Evolutionary conservation across 2,329 filamentous ascomycete genomes (phyloP).

Genomic region (Cordyceps cicadae): DNA sequence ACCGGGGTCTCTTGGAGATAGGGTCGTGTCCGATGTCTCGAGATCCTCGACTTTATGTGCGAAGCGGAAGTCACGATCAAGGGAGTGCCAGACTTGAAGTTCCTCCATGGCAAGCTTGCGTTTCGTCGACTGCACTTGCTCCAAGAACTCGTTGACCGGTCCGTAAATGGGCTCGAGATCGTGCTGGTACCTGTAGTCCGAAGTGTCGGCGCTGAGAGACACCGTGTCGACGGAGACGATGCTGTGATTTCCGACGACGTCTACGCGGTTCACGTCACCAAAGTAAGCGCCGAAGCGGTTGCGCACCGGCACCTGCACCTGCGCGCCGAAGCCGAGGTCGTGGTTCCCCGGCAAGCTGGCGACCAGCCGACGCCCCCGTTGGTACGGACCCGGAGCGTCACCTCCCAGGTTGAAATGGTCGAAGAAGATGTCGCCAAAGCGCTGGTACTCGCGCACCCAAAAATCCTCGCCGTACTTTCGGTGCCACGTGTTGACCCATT

Average conservation of each 20-base stretch:
- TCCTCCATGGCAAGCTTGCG: constrained; percentile 61
- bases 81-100: constrained; percentile 55
- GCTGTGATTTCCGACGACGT: constrained; percentile 89
- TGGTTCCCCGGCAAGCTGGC: constrained; percentile 89
- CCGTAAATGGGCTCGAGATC: constrained; percentile 60
- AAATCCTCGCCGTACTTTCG: constrained; percentile 70
- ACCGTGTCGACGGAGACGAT: constrained; percentile 88
- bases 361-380: constrained; percentile 67
- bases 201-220: constrained; percentile 67
- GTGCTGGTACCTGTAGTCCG: constrained; percentile 40
- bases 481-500: constrained; percentile 57
- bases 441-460: constrained; percentile 78
- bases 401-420: constrained; percentile 56
- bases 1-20: constrained; percentile 29
- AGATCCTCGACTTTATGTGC: constrained; percentile 53
- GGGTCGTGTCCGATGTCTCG: constrained; percentile 31
- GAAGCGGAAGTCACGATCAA: constrained; percentile 46
- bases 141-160: constrained; percentile 69
- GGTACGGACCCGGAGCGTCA: constrained; percentile 44
- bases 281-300: constrained; percentile 83
- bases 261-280: constrained; percentile 82
- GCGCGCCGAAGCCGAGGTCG: constrained; percentile 82
- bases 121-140: constrained; percentile 56
- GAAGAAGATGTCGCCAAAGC: constrained; percentile 83
- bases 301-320: constrained; percentile 72